These are phyloP conservation scores for Fusarium sp. DNA, from an alignment of 2,329 filamentous ascomycete species.

Conservation along the genomic window DNA sequence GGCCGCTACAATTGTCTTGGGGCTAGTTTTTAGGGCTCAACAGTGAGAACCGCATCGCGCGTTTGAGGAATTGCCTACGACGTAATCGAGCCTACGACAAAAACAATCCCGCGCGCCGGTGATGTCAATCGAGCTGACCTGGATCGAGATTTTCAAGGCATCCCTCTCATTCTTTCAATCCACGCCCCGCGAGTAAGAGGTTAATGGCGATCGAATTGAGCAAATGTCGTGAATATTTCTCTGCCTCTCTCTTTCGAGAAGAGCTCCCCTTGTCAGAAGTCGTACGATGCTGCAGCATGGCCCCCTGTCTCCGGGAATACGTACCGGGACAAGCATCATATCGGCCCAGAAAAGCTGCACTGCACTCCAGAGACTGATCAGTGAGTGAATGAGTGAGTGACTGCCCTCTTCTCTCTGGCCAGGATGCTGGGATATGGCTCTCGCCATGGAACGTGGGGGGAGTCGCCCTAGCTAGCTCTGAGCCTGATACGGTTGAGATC, in stretches of 20 bases:
- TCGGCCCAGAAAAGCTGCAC: neutral
- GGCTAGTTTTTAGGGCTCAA: neutral
- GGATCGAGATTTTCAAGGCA: conserved; percentile 9
- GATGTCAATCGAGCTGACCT: conserved; percentile 8
- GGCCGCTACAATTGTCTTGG: conserved; percentile 4
- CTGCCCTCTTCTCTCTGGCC: neutral
- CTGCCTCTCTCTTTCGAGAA: neutral
- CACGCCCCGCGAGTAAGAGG: neutral
- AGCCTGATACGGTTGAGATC: conserved; percentile 7
- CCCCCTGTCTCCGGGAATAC: neutral
- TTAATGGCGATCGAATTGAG: conserved; percentile 12
- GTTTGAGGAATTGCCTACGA: conserved; percentile 7
- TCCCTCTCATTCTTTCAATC: neutral
- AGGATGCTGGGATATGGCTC: neutral
- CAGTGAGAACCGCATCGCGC: neutral
- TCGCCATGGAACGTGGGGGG: conserved; percentile 4
- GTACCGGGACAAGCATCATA: conserved; percentile 10
- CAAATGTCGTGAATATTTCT: neutral
- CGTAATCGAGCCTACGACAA: conserved; percentile 2
- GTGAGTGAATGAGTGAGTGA: neutral
- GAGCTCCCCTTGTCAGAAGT: neutral
- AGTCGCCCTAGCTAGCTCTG: conserved; percentile 7
- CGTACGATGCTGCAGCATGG: conserved; percentile 6
- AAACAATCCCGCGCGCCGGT: conserved; percentile 3
- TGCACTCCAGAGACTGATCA: neutral